phyloP scores from a whole-genome alignment of 1,284 basidiomycete genomes.

The Phlebopus sp. region DNA sequence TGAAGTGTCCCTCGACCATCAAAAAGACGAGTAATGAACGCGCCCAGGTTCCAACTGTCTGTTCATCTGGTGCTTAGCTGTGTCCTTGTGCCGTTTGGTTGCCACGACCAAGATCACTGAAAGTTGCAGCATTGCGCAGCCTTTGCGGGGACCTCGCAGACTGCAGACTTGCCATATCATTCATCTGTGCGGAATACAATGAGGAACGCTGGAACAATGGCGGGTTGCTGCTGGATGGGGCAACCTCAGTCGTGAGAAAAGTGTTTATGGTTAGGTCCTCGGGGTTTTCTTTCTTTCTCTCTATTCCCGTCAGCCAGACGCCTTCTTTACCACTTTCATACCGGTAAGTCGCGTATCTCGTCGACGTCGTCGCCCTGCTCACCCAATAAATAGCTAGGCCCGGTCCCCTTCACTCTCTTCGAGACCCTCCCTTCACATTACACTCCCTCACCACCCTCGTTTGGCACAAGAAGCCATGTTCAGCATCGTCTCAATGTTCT shows the following conservation, averaged over 20 bases:
- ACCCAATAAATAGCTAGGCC: slow-evolving; percentile 4
- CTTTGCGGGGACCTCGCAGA: no score
- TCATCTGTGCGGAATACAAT: no score
- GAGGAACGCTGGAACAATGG: no score
- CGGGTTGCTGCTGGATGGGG: not conserved
- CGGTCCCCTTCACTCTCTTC: slow-evolving; percentile 21
- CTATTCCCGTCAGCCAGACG: slow-evolving; percentile 9
- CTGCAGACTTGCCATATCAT: no score
- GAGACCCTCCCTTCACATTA: slow-evolving; percentile 32
- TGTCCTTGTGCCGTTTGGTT: no score
- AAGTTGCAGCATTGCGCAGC: no score
- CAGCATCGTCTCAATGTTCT: slow-evolving; percentile 39
- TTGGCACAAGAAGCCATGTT: slow-evolving; percentile 16
- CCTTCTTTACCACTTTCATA: slow-evolving; percentile 14
- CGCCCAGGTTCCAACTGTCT: no score
- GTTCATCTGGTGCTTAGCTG: no score
- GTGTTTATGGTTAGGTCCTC: slow-evolving; percentile 2
- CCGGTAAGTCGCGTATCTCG: slow-evolving; percentile 7
- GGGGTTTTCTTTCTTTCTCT: slow-evolving; percentile 8
- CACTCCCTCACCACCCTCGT: slow-evolving; percentile 28
- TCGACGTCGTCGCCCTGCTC: not conserved
- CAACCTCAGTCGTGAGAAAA: not conserved
- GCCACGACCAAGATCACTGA: no score
- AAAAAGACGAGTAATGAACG: no score
- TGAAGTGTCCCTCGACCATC: no score